Evolutionary conservation across 768 basidiomycete species (phyloP).

Genomic region (Podaxis sp.): DNA sequence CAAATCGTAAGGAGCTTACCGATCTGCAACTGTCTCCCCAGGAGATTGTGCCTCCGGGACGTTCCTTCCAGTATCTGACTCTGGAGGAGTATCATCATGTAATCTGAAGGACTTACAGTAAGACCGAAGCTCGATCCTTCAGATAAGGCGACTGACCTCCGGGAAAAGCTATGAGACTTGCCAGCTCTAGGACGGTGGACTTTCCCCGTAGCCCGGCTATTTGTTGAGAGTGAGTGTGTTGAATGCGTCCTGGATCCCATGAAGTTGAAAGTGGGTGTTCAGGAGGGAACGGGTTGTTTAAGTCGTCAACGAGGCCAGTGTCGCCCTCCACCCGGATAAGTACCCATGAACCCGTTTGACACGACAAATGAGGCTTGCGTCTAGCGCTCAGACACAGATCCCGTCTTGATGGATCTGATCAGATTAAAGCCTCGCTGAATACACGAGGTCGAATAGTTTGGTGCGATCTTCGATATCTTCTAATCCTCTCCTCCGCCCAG

Average conservation of each 20-base stretch:
- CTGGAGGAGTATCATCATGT: neutral
- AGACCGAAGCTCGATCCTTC: neutral
- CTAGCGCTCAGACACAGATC: neutral
- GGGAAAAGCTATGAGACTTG: neutral
- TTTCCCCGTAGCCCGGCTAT: neutral
- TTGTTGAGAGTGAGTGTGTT: neutral
- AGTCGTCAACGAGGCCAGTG: neutral
- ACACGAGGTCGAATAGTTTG: neutral
- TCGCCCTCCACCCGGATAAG: neutral
- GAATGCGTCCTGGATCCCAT: neutral
- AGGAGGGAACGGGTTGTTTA: neutral
- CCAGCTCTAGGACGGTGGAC: neutral
- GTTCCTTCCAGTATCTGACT: neutral
- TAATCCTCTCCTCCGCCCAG: too few relatives aligned
- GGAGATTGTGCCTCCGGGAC: neutral
- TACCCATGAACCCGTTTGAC: neutral
- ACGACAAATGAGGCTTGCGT: neutral
- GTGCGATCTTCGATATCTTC: neutral
- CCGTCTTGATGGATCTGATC: neutral
- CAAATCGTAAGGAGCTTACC: neutral
- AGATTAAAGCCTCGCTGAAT: neutral
- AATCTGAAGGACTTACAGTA: neutral
- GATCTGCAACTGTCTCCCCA: neutral
- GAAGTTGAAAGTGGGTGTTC: neutral
- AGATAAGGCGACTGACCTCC: neutral